These are phyloP conservation scores for Castanopsis chinensis DNA, from an alignment of 306 rosid species.

Conservation along the genomic window DNA sequence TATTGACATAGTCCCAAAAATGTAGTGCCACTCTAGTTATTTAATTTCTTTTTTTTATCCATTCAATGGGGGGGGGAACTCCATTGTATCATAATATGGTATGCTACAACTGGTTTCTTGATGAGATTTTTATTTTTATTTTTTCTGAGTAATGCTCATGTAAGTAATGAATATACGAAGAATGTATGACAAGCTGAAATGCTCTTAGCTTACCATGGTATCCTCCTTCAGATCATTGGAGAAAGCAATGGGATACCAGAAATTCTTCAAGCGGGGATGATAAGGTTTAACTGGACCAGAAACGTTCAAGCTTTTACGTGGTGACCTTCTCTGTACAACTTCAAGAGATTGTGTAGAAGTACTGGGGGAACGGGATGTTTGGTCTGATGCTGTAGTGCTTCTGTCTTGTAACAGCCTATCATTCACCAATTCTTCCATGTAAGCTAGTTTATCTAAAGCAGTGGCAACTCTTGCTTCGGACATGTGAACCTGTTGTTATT, in stretches of 20 bases:
- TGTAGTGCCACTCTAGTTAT: background rate
- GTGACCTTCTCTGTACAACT: conserved; percentile 29
- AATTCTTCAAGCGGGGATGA: conserved; percentile 87
- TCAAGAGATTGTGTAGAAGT: conserved; percentile 44
- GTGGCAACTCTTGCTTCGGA: conserved; percentile 91
- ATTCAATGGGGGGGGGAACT: too few relatives aligned
- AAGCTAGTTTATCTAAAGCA: conserved; percentile 94
- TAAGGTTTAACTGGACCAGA: conserved; percentile 92
- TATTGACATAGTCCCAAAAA: background rate
- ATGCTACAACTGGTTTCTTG: too few relatives aligned
- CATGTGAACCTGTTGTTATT: conserved; percentile 77
- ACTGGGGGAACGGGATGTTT: conserved; percentile 54
- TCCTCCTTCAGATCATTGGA: conserved; percentile 70
- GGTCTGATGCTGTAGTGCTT: conserved; percentile 42
- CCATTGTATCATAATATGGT: too few relatives aligned
- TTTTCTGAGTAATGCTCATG: background rate
- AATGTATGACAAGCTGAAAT: background rate
- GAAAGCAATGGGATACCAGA: conserved; percentile 98
- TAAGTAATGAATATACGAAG: background rate
- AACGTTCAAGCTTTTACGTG: conserved; percentile 63
- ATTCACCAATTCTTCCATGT: conserved; percentile 93
- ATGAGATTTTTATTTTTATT: background rate
- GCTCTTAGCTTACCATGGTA: conserved; percentile 64
- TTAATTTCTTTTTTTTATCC: background rate
- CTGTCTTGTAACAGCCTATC: conserved; percentile 72